Evolutionary conservation across 306 rosid species (phyloP), one percentile per base, ranked within the genome.

Genomic region (Albizia julibrissin): DNA sequence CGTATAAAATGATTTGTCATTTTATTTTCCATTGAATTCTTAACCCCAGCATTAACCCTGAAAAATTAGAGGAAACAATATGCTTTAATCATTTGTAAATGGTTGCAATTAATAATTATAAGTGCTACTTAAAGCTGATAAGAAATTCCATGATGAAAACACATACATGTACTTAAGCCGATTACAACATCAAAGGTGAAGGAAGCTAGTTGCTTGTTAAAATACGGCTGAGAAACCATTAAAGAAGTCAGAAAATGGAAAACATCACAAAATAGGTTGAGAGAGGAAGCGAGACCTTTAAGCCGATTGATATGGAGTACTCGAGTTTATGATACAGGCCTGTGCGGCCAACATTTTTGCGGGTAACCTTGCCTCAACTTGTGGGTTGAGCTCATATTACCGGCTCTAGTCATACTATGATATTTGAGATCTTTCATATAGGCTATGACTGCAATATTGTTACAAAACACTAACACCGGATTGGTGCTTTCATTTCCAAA

Each of bases 271-370:
- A 74, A 50, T 13, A 80, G 80, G 80, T 65, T 78, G 39, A 82
- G 82, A 79, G 31, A 78, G 24, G 46, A 50, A 74, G 69, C 10
- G 74, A 74, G 49, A 90, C 94, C 94, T 91, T 91, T 89, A 85
- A 81, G 81, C 89, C 84, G 84, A 84, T 79, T 18, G 86, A 74
- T 31, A 84, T 52, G 31, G 92, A 91, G 84, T 85, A 89, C 43
- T 88, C 94, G 61, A 88, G 80, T 76, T 75, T 87, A 88, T 82
- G 80, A 15, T n/a, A n/a, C n/a, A n/a, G n/a, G n/a, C n/a, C n/a
- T n/a, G n/a, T n/a, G n/a, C n/a, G n/a, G n/a, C n/a, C n/a, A n/a
- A n/a, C n/a, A n/a, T n/a, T n/a, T n/a, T n/a, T n/a, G n/a, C n/a
- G n/a, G n/a, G n/a, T n/a, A n/a, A n/a, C n/a, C n/a, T n/a, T n/a